A percentile compares a stretch with the other conserved stretches of the same genome.
phyloP scores from a whole-genome alignment of 352 stramenopile species.

The Phytopythium montanum region DNA sequence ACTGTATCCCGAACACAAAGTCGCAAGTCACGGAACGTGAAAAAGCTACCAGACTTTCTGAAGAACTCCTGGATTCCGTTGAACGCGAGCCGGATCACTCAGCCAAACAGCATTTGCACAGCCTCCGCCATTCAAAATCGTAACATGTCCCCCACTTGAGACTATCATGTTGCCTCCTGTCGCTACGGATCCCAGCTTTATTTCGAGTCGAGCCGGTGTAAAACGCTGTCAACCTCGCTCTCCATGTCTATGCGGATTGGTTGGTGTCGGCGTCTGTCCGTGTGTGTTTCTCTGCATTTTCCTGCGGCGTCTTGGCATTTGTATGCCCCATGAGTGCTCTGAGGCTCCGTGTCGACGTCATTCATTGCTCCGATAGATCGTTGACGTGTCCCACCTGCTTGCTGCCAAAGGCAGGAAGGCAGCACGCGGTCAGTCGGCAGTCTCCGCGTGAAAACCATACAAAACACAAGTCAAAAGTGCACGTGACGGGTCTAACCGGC shows the following conservation, averaged over 20 bases:
- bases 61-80: no score
- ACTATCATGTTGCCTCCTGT: background rate
- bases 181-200: background rate
- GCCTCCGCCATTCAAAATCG: background rate
- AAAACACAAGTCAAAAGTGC: background rate
- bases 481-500: slow-evolving; percentile 3
- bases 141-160: background rate
- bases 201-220: background rate
- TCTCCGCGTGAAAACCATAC: background rate
- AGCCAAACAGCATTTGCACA: no score
- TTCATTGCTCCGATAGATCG: background rate
- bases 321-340: background rate
- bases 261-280: background rate
- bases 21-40: no score
- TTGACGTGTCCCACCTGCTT: slow-evolving; percentile 6
- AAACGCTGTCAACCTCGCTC: background rate
- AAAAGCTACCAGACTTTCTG: no score
- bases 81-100: no score
- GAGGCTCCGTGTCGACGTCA: background rate
- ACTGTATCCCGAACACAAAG: no score
- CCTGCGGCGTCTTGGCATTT: background rate
- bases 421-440: slow-evolving; percentile 1
- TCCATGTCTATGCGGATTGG: slow-evolving; percentile 6
- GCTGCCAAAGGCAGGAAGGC: no score
- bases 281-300: slow-evolving; percentile 1